Evolutionary conservation across 2,329 filamentous ascomycete species (phyloP).

Genomic region (Bimuria novae-zelandiae): DNA sequence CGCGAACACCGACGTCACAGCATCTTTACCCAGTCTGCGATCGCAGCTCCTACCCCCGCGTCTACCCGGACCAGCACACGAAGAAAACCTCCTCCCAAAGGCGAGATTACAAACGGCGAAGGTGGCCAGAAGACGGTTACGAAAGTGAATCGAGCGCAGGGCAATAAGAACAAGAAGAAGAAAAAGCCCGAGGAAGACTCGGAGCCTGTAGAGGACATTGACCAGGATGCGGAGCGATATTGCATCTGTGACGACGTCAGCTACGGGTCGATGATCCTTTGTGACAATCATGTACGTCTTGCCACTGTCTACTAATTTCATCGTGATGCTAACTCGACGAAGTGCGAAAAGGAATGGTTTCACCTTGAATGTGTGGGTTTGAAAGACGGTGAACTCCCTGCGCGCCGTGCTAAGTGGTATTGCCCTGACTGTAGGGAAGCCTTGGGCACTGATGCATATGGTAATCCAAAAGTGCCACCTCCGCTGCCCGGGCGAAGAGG

Average conservation of each 20-base stretch:
- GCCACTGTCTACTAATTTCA: not conserved
- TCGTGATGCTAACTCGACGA: constrained; percentile 28
- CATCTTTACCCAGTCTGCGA: constrained; percentile 50
- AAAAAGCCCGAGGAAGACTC: constrained; percentile 44
- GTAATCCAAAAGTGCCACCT: constrained; percentile 39
- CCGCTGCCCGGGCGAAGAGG: constrained; percentile 38
- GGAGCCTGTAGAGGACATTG: constrained; percentile 57
- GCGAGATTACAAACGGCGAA: constrained; percentile 67
- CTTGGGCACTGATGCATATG: constrained; percentile 38
- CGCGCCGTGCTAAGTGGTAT: constrained; percentile 80
- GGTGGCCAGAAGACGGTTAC: constrained; percentile 67
- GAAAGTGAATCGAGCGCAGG: constrained; percentile 68
- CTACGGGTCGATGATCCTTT: constrained; percentile 82
- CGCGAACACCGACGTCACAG: constrained; percentile 52
- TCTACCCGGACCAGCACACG: constrained; percentile 55
- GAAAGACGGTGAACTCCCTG: constrained; percentile 62
- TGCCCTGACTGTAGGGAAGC: constrained; percentile 69
- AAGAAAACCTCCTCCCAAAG: constrained; percentile 72
- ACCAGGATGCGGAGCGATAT: constrained; percentile 76
- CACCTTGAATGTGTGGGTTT: constrained; percentile 78
- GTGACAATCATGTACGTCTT: constrained; percentile 69
- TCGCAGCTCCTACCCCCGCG: constrained; percentile 14
- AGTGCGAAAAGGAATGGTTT: constrained; percentile 85
- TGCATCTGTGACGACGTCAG: constrained; percentile 80
- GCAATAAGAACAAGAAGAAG: constrained; percentile 52